Evolutionary conservation across 2,329 filamentous ascomycete genomes (phyloP), one percentile per base, ranked within the genome.

Genomic region (Xylaria sp.): DNA sequence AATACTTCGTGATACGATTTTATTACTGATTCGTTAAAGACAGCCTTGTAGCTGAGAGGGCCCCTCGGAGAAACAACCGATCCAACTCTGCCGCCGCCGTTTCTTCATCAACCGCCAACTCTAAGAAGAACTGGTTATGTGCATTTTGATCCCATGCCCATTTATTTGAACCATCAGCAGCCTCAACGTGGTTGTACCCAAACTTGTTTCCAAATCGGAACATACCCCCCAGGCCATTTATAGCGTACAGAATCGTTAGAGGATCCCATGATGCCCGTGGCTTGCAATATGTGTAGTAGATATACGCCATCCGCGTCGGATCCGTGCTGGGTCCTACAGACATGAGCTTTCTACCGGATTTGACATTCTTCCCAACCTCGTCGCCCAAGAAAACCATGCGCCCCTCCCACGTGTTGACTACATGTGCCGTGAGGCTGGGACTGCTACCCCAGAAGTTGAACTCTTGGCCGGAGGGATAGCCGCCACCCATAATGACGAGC

Each of bases 401-500:
- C 0, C 75, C 73, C 3, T 74, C 71, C 81, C 82, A 85, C 35
- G 70, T 76, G 65, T 80, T 78, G 11, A 85, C 66, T 2, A 84
- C 82, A 47, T 80, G 77, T 1, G 76, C 75, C 0, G 82, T 75
- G 3, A 70, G 68, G 0, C 61, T 60, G 0, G 79, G 71, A 59
- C 81, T 76, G 45, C 71, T 69, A 23, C 79, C 78, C 31, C 71
- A 80, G 64, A 85, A 84, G 69, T 86, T 85, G 70, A 75, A 85
- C 57, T 82, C 78, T 57, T 74, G 71, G 8, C 82, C 82, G 0
- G 75, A 76, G 0, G 82, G 81, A 58, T 83, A 85, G 6, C 60
- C 70, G 12, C 83, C 83, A 23, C 83, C 83, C 82, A 84, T 84
- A 5, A 85, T 68, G 1, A 84, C 79, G 1, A 85, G 74, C 68